Evolutionary conservation across 441 rosid genomes (phyloP).

Genomic region (Mallotus japonicus): DNA sequence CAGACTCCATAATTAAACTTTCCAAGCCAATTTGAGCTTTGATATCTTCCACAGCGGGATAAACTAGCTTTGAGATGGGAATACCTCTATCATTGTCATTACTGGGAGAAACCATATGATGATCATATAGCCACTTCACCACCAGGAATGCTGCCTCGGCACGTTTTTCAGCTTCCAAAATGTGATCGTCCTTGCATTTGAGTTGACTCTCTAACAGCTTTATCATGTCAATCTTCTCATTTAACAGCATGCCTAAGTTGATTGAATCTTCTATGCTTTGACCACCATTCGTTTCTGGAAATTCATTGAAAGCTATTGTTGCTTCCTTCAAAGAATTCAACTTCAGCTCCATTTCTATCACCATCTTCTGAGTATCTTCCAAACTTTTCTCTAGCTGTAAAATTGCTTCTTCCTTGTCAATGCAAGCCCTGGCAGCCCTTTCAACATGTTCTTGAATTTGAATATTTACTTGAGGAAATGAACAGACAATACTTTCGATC

Average conservation of each 20-base stretch:
- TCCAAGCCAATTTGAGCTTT: constrained; percentile 36
- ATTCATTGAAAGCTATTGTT: constrained; percentile 55
- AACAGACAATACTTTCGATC: constrained; percentile 59
- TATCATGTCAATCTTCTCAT: constrained; percentile 46
- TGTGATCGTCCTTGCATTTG: constrained; percentile 38
- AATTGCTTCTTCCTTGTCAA: constrained; percentile 81
- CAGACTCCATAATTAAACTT: constrained; percentile 31
- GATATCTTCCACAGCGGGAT: constrained; percentile 24
- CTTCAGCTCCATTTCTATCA: constrained; percentile 74
- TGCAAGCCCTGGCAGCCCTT: constrained; percentile 74
- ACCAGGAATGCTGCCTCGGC: constrained; percentile 49
- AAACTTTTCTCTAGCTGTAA: constrained; percentile 74
- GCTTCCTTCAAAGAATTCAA: constrained; percentile 73
- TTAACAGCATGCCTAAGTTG: constrained; percentile 33
- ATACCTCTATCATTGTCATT: constrained; percentile 26
- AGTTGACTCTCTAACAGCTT: constrained; percentile 40
- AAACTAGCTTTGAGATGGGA: constrained; percentile 9
- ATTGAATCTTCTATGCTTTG: constrained; percentile 39
- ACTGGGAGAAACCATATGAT: constrained; percentile 24
- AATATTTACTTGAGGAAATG: constrained; percentile 68
- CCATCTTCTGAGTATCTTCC: constrained; percentile 81
- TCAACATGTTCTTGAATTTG: constrained; percentile 68
- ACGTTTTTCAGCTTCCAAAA: constrained; percentile 47
- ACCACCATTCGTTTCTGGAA: constrained; percentile 39
- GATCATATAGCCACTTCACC: constrained; percentile 55